These are phyloP conservation scores for Taxillus chinensis DNA, from an alignment of 164 flowering plant species.

Conservation along the genomic window DNA sequence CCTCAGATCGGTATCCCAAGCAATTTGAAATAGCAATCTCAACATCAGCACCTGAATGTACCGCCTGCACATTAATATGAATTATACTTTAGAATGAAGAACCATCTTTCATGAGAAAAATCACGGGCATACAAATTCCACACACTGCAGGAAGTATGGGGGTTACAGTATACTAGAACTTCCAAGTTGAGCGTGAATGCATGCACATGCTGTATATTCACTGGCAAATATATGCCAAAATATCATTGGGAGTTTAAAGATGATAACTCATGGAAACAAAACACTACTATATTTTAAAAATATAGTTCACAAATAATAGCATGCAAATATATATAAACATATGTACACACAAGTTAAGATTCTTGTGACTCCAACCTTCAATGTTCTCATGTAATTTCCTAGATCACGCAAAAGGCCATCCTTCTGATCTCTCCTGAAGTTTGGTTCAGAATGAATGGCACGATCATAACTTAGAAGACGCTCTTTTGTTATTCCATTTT, in stretches of 20 bases:
- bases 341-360: neutral
- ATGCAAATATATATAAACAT: too few relatives aligned
- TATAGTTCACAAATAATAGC: too few relatives aligned
- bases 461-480: slow-evolving; percentile 98
- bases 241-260: too few relatives aligned
- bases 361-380: slow-evolving; percentile 51
- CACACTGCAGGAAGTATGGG: too few relatives aligned
- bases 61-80: slow-evolving; percentile 49
- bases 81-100: neutral
- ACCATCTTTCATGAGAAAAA: neutral
- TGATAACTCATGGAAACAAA: too few relatives aligned
- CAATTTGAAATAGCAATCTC: slow-evolving; percentile 88
- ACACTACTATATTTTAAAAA: too few relatives aligned
- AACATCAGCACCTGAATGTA: slow-evolving; percentile 99
- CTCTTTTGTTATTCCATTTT: slow-evolving; percentile 91
- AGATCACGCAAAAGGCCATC: slow-evolving; percentile 90
- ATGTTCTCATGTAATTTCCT: slow-evolving; percentile 84
- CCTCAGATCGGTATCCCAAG: slow-evolving; percentile 88
- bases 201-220: too few relatives aligned
- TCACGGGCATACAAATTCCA: neutral
- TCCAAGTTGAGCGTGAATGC: too few relatives aligned
- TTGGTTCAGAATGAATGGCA: slow-evolving; percentile 86
- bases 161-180: too few relatives aligned
- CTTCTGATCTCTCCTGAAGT: slow-evolving; percentile 67
- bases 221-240: too few relatives aligned